Conservation (phyloP, 805 yeast species). For the Wickerhamiella alocasiicola region DNA sequence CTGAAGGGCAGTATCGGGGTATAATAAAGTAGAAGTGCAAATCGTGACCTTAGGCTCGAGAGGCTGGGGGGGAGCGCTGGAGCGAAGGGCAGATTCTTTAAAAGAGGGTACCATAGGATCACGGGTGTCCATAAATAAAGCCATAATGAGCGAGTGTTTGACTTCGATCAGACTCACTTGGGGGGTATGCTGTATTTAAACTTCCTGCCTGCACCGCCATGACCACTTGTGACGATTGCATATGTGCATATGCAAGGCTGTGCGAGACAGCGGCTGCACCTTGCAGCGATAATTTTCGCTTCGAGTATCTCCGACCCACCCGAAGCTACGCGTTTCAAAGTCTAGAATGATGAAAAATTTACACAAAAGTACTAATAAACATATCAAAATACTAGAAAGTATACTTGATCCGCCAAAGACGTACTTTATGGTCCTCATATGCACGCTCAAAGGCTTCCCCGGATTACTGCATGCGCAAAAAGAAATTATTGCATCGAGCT, state of each 20-base stretch:
- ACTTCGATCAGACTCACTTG: background rate
- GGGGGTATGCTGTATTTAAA: background rate
- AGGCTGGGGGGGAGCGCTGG: conserved; percentile 4
- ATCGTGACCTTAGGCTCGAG: conserved; percentile 4
- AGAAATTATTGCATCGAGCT: conserved; percentile 8
- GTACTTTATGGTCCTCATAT: no score
- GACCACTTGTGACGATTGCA: no score
- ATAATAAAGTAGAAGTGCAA: conserved; percentile 21
- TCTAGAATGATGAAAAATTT: no score
- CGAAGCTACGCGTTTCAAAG: no score
- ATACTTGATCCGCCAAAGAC: no score
- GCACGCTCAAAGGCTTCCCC: conserved; percentile 6
- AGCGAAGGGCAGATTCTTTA: conserved; percentile 11
- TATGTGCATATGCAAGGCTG: conserved; percentile 10
- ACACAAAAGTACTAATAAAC: no score
- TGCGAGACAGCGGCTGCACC: conserved; percentile 1
- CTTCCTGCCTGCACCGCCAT: no score
- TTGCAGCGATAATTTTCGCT: conserved; percentile 4
- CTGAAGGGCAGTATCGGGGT: conserved; percentile 31
- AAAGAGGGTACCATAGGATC: conserved; percentile 7
- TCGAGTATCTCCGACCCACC: no score
- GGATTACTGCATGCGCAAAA: conserved; percentile 2
- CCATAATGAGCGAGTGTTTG: background rate
- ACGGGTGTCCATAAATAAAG: conserved; percentile 7
- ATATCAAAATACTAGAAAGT: no score